Evolutionary conservation across 1,284 basidiomycete genomes (phyloP).

Genomic region (Papiliotrema laurentii): DNA sequence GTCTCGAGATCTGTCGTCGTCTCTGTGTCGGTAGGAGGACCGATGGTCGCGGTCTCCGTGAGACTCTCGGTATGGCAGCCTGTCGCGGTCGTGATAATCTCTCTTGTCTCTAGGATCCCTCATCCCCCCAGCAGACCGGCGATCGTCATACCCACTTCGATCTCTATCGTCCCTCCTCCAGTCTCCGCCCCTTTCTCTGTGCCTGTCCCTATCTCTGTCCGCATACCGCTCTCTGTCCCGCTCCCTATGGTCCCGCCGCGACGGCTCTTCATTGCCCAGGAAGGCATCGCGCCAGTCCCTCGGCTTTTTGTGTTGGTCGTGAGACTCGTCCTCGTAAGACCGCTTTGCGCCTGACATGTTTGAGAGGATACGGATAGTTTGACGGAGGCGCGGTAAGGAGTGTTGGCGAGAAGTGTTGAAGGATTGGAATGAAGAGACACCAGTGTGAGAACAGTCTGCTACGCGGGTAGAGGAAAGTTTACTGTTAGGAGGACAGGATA

Average conservation of each 20-base stretch:
- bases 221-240: conserved; percentile 5
- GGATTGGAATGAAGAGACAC: background rate
- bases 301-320: conserved; percentile 54
- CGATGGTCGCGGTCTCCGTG: background rate
- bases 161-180: conserved; percentile 13
- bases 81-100: conserved; percentile 9
- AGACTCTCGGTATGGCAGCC: background rate
- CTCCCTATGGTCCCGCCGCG: conserved; percentile 8
- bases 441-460: background rate
- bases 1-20: no score
- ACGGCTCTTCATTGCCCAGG: conserved; percentile 46
- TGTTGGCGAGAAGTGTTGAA: background rate
- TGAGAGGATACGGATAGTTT: conserved; percentile 14
- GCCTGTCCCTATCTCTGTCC: conserved; percentile 14
- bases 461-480: no score
- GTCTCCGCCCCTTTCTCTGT: background rate
- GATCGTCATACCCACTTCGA: background rate
- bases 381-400: conserved; percentile 12
- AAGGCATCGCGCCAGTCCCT: conserved; percentile 73
- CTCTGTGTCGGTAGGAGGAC: background rate
- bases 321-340: conserved; percentile 11
- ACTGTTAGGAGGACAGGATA: no score
- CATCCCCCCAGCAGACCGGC: background rate
- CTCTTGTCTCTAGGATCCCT: conserved; percentile 3
- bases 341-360: conserved; percentile 35